Evolutionary conservation across 2,329 filamentous ascomycete species (phyloP).

Genomic region (Lasiodiplodia citricola): DNA sequence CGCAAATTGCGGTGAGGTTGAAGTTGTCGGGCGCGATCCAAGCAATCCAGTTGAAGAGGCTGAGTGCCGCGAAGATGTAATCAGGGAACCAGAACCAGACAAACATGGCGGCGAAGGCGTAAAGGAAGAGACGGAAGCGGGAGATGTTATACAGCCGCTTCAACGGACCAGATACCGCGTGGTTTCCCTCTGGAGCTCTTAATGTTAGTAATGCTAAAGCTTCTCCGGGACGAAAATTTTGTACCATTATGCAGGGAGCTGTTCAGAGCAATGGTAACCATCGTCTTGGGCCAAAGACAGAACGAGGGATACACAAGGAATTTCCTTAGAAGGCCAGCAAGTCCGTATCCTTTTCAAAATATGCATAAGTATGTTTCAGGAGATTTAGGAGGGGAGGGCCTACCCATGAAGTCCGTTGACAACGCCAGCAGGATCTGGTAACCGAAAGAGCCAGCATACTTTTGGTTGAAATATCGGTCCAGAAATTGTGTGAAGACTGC

Average conservation of each 20-base stretch:
- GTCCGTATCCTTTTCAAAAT: constrained; percentile 20
- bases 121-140: constrained; percentile 68
- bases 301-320: constrained; percentile 34
- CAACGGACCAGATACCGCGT: constrained; percentile 51
- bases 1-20: constrained; percentile 75
- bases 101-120: constrained; percentile 60
- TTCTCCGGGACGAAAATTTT: constrained; percentile 66
- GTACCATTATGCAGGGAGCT: constrained; percentile 65
- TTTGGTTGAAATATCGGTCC: constrained; percentile 58
- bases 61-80: constrained; percentile 71
- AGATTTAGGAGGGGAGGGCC: too few species aligned
- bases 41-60: constrained; percentile 72
- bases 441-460: constrained; percentile 53
- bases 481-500: constrained; percentile 57
- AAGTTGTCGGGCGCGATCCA: constrained; percentile 70
- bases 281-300: constrained; percentile 29
- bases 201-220: constrained; percentile 69
- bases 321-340: constrained; percentile 38
- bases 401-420: constrained; percentile 67
- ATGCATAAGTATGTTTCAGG: not conserved
- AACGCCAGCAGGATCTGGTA: constrained; percentile 68
- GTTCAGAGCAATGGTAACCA: constrained; percentile 30
- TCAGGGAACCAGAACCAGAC: constrained; percentile 53
- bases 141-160: constrained; percentile 68
- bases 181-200: constrained; percentile 52